A percentile compares a stretch with the other conserved stretches of the same genome.
Evolutionary conservation across 2,329 filamentous ascomycete genomes (phyloP).

Genomic region (Colletotrichum magnum): DNA sequence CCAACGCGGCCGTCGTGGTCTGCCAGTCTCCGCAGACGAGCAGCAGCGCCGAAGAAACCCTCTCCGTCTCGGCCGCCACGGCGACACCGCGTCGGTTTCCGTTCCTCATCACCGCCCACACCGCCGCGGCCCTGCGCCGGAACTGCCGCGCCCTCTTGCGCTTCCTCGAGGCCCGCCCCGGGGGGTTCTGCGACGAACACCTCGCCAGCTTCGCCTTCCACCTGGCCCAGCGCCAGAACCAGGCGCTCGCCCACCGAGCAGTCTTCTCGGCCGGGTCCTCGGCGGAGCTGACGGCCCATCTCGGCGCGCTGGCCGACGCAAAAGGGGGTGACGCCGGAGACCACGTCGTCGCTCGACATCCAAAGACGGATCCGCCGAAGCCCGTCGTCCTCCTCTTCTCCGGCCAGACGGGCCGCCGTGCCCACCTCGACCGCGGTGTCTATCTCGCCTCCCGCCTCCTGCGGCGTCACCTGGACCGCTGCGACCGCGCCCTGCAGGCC

Average conservation of each 20-base stretch:
- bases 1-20: constrained; percentile 45
- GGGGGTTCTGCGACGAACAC: not conserved
- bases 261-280: not conserved
- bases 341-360: too few species aligned
- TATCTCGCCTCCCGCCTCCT: constrained; percentile 42
- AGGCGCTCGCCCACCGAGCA: not conserved
- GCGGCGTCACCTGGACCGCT: constrained; percentile 51
- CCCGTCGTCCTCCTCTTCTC: constrained; percentile 54
- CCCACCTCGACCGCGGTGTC: constrained; percentile 5
- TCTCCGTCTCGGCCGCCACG: too few species aligned
- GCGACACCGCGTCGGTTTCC: not conserved
- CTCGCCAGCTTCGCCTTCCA: not conserved
- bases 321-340: too few species aligned
- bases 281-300: not conserved
- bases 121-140: not conserved
- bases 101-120: not conserved
- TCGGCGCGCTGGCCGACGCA: not conserved
- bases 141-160: not conserved
- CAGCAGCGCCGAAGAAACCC: not conserved
- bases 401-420: constrained; percentile 48
- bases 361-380: constrained; percentile 14
- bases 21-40: not conserved
- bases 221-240: constrained; percentile 5
- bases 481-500: constrained; percentile 46
- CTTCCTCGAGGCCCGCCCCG: not conserved